Percentiles rank a stretch among this genome's conserved stretches.
phyloP scores from a whole-genome alignment of 768 basidiomycete species.

The Lentinula edodes region DNA sequence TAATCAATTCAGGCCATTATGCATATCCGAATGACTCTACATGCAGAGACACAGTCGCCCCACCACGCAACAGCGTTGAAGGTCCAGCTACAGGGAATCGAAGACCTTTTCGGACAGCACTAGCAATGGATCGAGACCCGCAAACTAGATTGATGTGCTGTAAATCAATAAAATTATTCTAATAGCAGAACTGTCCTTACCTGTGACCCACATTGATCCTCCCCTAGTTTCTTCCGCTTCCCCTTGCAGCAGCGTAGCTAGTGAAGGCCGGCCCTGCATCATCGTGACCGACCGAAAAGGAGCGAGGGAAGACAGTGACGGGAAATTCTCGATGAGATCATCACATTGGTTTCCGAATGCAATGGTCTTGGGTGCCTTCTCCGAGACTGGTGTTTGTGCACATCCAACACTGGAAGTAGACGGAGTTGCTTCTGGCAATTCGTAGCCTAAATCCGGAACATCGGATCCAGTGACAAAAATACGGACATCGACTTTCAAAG shows the following conservation, averaged over 20 bases:
- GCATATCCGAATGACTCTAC: conserved; percentile 38
- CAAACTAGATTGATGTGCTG: conserved; percentile 15
- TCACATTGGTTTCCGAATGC: background rate
- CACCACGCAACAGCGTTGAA: conserved; percentile 22
- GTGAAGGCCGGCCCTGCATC: conserved; percentile 16
- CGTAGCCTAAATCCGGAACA: background rate
- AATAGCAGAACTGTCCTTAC: conserved; percentile 9
- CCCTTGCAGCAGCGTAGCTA: conserved; percentile 14
- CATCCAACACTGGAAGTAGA: background rate
- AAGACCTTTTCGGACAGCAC: conserved; percentile 14
- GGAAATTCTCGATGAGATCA: background rate
- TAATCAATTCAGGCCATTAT: conserved; percentile 7
- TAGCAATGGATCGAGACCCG: conserved; percentile 17
- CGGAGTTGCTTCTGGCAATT: background rate
- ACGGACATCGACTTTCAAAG: conserved; percentile 25
- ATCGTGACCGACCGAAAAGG: background rate
- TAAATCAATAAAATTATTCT: background rate
- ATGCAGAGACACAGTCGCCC: conserved; percentile 31
- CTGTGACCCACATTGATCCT: conserved; percentile 20
- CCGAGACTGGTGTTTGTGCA: background rate
- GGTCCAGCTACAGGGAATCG: conserved; percentile 17
- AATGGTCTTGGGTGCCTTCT: background rate
- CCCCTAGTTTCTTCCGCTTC: conserved; percentile 12
- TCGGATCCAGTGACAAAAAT: conserved; percentile 17
- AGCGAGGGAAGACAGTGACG: background rate